Conservation (phyloP, 2,329 filamentous ascomycete genomes). For the Didymella pinodella region DNA sequence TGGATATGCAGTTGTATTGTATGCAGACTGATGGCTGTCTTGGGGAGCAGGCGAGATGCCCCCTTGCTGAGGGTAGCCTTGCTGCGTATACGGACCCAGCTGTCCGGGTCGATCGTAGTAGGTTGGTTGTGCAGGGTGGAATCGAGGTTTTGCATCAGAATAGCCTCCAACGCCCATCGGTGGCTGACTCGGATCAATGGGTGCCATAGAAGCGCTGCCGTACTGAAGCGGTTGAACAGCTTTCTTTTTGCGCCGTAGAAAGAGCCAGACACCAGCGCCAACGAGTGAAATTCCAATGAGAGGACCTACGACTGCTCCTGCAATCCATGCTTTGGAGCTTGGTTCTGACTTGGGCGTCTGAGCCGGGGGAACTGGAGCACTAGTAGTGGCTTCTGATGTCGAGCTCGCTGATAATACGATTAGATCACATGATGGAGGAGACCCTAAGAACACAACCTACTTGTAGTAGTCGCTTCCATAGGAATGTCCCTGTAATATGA, state of each 20-base stretch:
- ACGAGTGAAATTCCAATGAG: constrained; percentile 38
- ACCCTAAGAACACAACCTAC: neutral
- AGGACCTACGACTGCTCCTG: constrained; percentile 39
- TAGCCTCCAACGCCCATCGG: constrained; percentile 27
- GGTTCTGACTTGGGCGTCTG: constrained; percentile 1
- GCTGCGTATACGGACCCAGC: neutral
- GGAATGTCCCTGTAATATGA: constrained; percentile 38
- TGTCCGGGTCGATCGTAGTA: constrained; percentile 13
- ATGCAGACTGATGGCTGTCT: constrained; percentile 20
- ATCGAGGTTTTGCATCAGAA: constrained; percentile 30
- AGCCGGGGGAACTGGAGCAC: neutral
- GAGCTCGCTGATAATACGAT: constrained; percentile 4
- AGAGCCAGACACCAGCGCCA: constrained; percentile 33
- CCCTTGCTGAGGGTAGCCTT: constrained; percentile 23
- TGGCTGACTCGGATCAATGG: constrained; percentile 20
- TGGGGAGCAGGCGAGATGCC: constrained; percentile 24
- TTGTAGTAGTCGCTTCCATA: constrained; percentile 22
- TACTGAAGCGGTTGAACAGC: constrained; percentile 8
- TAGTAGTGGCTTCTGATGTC: neutral
- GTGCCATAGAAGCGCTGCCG: constrained; percentile 23
- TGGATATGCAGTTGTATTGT: constrained; percentile 21
- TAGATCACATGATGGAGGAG: neutral
- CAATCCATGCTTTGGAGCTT: constrained; percentile 43
- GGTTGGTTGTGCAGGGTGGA: constrained; percentile 17
- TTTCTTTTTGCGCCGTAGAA: constrained; percentile 39